Conservation (phyloP, 116 monocot species). For the Iris pallida region DNA sequence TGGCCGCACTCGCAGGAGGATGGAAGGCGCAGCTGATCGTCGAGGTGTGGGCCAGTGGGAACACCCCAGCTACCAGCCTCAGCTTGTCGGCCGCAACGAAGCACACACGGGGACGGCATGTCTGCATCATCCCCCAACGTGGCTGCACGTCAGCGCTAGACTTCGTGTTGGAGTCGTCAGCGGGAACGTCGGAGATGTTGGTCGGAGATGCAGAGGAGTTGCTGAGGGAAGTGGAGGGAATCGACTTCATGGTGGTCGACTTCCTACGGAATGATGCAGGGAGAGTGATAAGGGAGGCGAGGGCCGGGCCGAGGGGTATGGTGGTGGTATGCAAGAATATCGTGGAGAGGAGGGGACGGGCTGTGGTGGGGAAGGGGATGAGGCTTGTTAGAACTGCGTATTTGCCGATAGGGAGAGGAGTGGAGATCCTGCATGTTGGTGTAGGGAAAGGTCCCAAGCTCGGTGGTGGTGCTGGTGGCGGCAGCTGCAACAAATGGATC, state of each 20-base stretch:
- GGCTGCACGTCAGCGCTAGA: background rate
- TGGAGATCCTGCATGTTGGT: slow-evolving; percentile 66
- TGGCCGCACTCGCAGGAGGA: slow-evolving; percentile 71
- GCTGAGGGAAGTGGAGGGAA: slow-evolving; percentile 28
- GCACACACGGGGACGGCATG: slow-evolving; percentile 34
- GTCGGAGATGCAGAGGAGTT: slow-evolving; percentile 21
- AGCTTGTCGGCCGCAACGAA: slow-evolving; percentile 27
- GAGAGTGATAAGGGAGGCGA: slow-evolving; percentile 39
- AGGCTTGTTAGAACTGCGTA: slow-evolving; percentile 57
- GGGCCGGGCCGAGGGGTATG: slow-evolving; percentile 53
- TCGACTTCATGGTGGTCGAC: slow-evolving; percentile 72
- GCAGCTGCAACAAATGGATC: slow-evolving; percentile 41
- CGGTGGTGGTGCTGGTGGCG: slow-evolving; percentile 17
- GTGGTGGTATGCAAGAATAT: slow-evolving; percentile 53
- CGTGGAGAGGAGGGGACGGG: slow-evolving; percentile 10
- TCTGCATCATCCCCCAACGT: slow-evolving; percentile 26
- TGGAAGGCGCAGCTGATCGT: slow-evolving; percentile 56
- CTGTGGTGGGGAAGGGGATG: slow-evolving; percentile 28
- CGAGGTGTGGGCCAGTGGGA: slow-evolving; percentile 23
- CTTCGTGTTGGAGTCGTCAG: no score
- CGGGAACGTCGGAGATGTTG: background rate
- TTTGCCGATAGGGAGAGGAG: slow-evolving; percentile 49
- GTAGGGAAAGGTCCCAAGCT: slow-evolving; percentile 43
- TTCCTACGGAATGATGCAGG: slow-evolving; percentile 37
- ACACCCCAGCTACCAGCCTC: slow-evolving; percentile 16